A percentile compares a stretch with the other conserved stretches of the same genome.
Conservation (phyloP, 441 rosid species). For the Populus hybrid region DNA sequence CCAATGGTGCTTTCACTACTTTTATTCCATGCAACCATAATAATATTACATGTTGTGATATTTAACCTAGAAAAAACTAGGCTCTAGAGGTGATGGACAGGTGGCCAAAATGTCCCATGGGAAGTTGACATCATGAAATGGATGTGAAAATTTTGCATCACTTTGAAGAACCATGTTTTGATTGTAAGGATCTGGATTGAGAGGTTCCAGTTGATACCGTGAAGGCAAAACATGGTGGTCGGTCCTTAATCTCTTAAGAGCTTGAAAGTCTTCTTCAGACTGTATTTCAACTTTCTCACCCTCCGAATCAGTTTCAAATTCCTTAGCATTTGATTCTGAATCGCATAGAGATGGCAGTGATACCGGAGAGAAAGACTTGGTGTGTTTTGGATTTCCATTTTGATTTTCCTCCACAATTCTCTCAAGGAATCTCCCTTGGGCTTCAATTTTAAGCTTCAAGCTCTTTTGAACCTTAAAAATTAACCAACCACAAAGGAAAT, state of each 20-base stretch:
- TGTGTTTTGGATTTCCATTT: conserved; percentile 24
- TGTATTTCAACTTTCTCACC: conserved; percentile 29
- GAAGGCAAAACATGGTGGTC: conserved; percentile 21
- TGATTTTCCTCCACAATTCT: conserved; percentile 35
- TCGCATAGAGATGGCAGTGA: conserved; percentile 52
- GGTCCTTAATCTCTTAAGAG: conserved; percentile 27
- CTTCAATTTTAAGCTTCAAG: conserved; percentile 52
- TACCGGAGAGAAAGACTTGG: conserved; percentile 25
- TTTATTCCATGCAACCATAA: not conserved
- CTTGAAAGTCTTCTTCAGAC: conserved; percentile 29
- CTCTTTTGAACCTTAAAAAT: conserved; percentile 40
- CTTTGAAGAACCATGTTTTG: conserved; percentile 8
- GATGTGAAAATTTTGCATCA: conserved; percentile 22
- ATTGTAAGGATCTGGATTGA: conserved; percentile 5
- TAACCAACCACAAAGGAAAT: not conserved
- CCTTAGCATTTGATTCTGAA: conserved; percentile 41
- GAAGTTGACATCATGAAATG: conserved; percentile 21
- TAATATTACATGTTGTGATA: not conserved
- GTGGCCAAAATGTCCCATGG: conserved; percentile 32
- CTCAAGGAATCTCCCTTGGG: conserved; percentile 49
- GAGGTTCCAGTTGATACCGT: conserved; percentile 15
- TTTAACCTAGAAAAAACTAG: conserved; percentile 32
- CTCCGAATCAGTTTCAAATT: conserved; percentile 36
- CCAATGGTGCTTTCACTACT: not conserved
- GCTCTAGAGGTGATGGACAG: conserved; percentile 40